These are phyloP conservation scores for Ogataea trehalophila DNA, from an alignment of 805 yeast genomes.

Conservation along the genomic window DNA sequence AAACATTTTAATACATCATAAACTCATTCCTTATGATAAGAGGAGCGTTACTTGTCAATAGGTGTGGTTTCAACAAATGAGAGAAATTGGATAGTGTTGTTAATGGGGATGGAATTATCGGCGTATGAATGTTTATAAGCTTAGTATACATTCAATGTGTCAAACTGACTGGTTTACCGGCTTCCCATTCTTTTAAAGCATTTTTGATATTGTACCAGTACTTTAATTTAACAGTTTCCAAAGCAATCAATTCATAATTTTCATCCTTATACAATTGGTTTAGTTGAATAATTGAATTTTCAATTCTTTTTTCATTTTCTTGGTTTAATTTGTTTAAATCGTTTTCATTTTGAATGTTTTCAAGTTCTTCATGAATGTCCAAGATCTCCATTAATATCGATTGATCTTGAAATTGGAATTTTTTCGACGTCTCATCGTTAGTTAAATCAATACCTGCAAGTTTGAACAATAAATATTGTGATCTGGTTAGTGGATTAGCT, in stretches of 20 bases:
- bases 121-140: no score
- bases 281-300: conserved; percentile 39
- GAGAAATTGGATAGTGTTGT: no score
- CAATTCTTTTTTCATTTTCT: conserved; percentile 57
- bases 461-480: conserved; percentile 50
- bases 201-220: conserved; percentile 79
- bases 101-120: no score
- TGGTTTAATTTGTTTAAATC: conserved; percentile 50
- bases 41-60: no score
- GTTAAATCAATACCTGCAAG: conserved; percentile 48
- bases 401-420: conserved; percentile 36
- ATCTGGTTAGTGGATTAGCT: conserved; percentile 63
- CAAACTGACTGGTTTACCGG: conserved; percentile 58
- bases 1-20: no score
- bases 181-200: conserved; percentile 75
- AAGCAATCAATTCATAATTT: conserved; percentile 57
- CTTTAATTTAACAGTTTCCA: conserved; percentile 65
- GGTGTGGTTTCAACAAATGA: no score
- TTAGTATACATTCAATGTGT: conserved; percentile 41
- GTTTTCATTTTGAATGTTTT: conserved; percentile 52
- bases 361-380: conserved; percentile 81
- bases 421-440: conserved; percentile 50
- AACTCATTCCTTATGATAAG: no score
- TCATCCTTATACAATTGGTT: conserved; percentile 39
- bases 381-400: conserved; percentile 67